Evolutionary conservation across 2,329 filamentous ascomycete species (phyloP).

Genomic region (Scorias spongiosa): DNA sequence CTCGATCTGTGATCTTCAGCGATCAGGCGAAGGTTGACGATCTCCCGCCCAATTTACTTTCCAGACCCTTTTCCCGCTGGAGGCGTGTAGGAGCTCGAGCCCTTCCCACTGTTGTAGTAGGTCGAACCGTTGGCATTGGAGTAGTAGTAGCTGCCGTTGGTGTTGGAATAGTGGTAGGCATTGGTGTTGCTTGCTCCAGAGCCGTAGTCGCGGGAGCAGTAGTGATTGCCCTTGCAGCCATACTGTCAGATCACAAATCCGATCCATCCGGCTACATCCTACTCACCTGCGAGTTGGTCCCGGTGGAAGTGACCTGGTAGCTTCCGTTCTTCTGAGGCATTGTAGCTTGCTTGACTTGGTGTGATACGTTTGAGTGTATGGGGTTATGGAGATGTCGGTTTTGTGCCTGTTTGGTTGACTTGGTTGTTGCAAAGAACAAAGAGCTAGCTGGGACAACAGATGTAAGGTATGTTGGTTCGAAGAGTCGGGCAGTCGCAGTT

Average conservation of each 20-base stretch:
- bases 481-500: no score
- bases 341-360: no score
- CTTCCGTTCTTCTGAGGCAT: conserved; percentile 4
- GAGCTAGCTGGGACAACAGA: no score
- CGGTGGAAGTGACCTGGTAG: conserved; percentile 30
- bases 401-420: no score
- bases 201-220: conserved; percentile 50
- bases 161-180: conserved; percentile 54
- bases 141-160: conserved; percentile 52
- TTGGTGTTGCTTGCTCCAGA: conserved; percentile 40
- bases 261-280: neutral
- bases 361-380: no score
- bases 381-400: no score
- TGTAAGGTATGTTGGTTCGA: no score
- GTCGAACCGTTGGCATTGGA: conserved; percentile 51
- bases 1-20: no score
- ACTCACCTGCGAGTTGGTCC: conserved; percentile 48
- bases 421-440: no score
- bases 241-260: neutral
- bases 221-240: conserved; percentile 46
- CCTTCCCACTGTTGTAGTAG: conserved; percentile 49
- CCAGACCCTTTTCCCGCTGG: conserved; percentile 18
- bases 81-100: conserved; percentile 45
- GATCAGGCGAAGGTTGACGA: no score
- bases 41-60: neutral